Evolutionary conservation across 1,284 basidiomycete species (phyloP), one percentile per base, ranked within the genome.

Genomic region (Tilletia walkeri): DNA sequence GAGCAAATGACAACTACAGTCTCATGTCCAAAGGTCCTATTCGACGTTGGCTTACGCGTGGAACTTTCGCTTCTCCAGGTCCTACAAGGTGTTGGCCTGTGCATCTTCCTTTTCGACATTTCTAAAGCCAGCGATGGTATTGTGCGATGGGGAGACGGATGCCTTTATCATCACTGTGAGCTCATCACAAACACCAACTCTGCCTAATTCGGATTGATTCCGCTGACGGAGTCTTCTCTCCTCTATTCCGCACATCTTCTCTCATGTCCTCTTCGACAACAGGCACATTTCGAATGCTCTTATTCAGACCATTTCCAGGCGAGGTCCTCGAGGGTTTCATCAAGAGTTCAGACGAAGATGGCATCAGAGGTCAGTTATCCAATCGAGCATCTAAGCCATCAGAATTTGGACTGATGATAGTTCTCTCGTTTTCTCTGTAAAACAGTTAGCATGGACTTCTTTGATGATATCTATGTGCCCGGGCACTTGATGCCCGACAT

Each of bases 111-210:
- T 0, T 95, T 93, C 75, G 95, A 98, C 83, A 85, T 98, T 34
- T 86, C 90, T 0, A 89, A 92, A 75, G 91, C 90, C 1, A 90
- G 93, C 10, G 94, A 97, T 80, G 95, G 95, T 2, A 94, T 91
- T 74, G 90, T 98, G 10, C 88, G 94, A 38, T 96, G 95, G 83
- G 95, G 95, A 0, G 95, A 99, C 84, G 95, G 95, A 0, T 90
- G 90, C 82, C 86, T 95, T 80, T 98, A 93, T 90, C 94, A 98
- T 84, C 93, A 92, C 87, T 63, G 59, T 63, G 36, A 63, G 59
- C 20, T 6, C 4, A 10, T 63, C 0, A 7, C 2, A 89, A 94
- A 93, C 69, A 77, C 88, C 41, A 14, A 1, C 3, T 14, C 9
- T 45, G 41, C 9, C 14, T 14, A 1, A 1, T 45, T 45, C 9